Evolutionary conservation across 495 filamentous ascomycete genomes (phyloP).

Genomic region (Aspergillus campestris): DNA sequence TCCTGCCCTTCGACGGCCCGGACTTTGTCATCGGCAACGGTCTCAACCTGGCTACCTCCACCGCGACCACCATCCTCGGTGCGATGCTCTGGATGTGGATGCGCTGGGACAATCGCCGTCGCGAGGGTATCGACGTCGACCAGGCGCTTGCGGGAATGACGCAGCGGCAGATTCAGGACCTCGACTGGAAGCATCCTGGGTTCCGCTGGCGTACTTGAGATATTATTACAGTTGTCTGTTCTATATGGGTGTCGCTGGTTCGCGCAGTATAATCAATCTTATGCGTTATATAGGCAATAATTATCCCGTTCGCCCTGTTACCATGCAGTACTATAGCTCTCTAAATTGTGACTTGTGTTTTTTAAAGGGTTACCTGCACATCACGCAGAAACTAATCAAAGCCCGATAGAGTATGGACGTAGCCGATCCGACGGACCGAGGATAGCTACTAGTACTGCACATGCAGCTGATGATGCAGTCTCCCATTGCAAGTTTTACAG

Average conservation of each 20-base stretch:
- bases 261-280: neutral
- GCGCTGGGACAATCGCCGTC: conserved; percentile 51
- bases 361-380: no score
- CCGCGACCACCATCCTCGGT: conserved; percentile 41
- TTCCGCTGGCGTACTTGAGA: conserved; percentile 52
- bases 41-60: conserved; percentile 56
- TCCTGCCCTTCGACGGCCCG: conserved; percentile 54
- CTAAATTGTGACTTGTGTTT: no score
- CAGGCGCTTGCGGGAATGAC: conserved; percentile 47
- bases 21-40: conserved; percentile 69
- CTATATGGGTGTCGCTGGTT: no score
- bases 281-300: neutral
- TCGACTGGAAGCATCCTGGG: conserved; percentile 68
- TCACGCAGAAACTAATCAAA: no score
- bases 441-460: no score
- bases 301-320: no score
- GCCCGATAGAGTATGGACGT: no score
- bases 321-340: no score
- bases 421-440: no score
- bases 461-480: no score
- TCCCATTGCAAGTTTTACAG: no score
- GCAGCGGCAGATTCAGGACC: conserved; percentile 49
- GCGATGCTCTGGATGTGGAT: conserved; percentile 49
- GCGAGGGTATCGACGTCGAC: conserved; percentile 45
- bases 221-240: neutral